These are phyloP conservation scores for Saccharomyces kudriavzevii DNA, from an alignment of 805 yeast species.

Conservation along the genomic window DNA sequence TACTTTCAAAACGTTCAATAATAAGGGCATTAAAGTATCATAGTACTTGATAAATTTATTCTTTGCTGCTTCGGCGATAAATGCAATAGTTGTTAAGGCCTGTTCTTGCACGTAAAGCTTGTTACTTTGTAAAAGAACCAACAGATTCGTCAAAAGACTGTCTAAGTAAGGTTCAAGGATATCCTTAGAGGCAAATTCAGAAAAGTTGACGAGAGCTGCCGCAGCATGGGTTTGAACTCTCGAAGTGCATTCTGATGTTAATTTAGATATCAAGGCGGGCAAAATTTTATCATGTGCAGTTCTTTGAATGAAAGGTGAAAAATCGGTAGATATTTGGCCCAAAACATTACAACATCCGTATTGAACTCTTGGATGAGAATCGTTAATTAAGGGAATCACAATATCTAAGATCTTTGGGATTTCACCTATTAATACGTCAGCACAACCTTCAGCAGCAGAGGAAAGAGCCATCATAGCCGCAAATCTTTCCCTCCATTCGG, in stretches of 20 bases:
- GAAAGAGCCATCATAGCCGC: constrained; percentile 96
- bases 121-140: constrained; percentile 72
- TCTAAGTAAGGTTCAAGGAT: constrained; percentile 90
- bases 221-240: constrained; percentile 98
- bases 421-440: constrained; percentile 76
- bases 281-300: constrained; percentile 70
- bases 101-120: constrained; percentile 95
- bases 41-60: constrained; percentile 81
- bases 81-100: constrained; percentile 91
- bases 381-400: constrained; percentile 77
- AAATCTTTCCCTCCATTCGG: constrained; percentile 88
- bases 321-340: constrained; percentile 95
- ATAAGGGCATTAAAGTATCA: constrained; percentile 86
- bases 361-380: constrained; percentile 89
- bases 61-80: constrained; percentile 94
- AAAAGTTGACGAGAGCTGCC: constrained; percentile 92
- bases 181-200: constrained; percentile 84
- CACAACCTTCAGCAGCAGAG: constrained; percentile 95
- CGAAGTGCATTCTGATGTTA: constrained; percentile 66
- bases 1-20: constrained; percentile 67
- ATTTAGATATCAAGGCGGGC: constrained; percentile 80
- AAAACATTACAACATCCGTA: constrained; percentile 95
- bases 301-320: constrained; percentile 81
- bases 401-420: constrained; percentile 75
- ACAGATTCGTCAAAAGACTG: constrained; percentile 60